phyloP scores from a whole-genome alignment of 257 asterid genomes.

The Solanum peruvianum region DNA sequence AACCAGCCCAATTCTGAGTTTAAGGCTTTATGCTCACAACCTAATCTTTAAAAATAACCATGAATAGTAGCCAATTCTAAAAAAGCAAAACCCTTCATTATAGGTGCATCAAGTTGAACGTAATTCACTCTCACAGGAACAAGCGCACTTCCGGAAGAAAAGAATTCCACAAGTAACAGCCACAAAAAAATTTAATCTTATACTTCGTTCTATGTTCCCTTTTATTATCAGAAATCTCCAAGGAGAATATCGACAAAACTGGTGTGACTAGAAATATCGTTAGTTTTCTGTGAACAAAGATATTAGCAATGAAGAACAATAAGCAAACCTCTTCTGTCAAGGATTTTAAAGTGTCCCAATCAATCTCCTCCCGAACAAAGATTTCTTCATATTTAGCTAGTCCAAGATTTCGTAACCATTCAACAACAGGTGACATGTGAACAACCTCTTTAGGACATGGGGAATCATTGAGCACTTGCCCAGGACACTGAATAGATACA shows the following conservation, averaged over 20 bases:
- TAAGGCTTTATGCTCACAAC: background rate
- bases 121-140: background rate
- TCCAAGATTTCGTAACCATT: constrained; percentile 70
- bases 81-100: background rate
- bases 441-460: constrained; percentile 26
- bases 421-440: constrained; percentile 40
- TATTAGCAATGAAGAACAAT: background rate
- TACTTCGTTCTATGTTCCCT: background rate
- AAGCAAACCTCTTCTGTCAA: constrained; percentile 75
- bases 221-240: background rate
- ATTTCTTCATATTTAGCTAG: constrained; percentile 69
- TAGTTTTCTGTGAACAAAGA: background rate
- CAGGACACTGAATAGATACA: constrained; percentile 31
- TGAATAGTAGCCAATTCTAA: background rate
- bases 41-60: background rate
- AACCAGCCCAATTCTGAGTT: background rate
- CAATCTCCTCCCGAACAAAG: constrained; percentile 68
- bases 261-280: background rate
- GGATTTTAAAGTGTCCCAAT: constrained; percentile 72
- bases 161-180: background rate
- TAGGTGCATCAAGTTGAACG: background rate
- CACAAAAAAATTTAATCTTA: background rate
- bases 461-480: constrained; percentile 57
- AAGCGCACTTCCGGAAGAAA: background rate
- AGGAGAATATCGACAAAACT: background rate